phyloP scores from a whole-genome alignment of 2,329 filamentous ascomycete species.

The Purpureocillium takamizusanense region DNA sequence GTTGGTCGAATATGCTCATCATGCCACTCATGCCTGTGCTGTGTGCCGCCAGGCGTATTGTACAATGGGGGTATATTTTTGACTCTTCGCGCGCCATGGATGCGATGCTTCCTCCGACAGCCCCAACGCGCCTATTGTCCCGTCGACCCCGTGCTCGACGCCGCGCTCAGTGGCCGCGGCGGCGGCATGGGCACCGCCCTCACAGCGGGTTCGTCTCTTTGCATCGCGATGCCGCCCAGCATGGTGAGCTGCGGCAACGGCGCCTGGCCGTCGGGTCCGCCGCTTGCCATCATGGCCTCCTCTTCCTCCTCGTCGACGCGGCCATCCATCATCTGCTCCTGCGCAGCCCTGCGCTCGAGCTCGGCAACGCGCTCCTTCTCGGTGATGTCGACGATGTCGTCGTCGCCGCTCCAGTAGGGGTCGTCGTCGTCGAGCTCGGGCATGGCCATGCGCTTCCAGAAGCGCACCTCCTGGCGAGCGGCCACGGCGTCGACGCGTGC shows the following conservation, averaged over 20 bases:
- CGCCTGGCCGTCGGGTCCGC: slow-evolving; percentile 12
- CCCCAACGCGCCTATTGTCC: slow-evolving; percentile 19
- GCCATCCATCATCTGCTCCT: slow-evolving; percentile 25
- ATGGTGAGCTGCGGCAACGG: slow-evolving; percentile 13
- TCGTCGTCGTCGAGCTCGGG: slow-evolving; percentile 51
- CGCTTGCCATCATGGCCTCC: neutral
- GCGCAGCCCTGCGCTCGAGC: slow-evolving; percentile 34
- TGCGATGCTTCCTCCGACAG: no score
- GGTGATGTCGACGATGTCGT: slow-evolving; percentile 51
- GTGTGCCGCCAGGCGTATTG: no score
- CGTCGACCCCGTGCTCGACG: slow-evolving; percentile 26
- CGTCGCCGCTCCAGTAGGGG: slow-evolving; percentile 54
- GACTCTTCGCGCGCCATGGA: no score
- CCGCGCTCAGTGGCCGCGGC: slow-evolving; percentile 26
- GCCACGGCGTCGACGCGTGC: slow-evolving; percentile 42
- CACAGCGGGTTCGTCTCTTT: slow-evolving; percentile 22
- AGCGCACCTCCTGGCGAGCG: slow-evolving; percentile 48
- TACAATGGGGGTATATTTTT: no score
- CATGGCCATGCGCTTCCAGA: slow-evolving; percentile 60
- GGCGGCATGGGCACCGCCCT: slow-evolving; percentile 20
- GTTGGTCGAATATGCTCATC: no score
- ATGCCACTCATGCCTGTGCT: no score
- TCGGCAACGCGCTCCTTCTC: slow-evolving; percentile 49
- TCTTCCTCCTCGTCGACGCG: slow-evolving; percentile 25
- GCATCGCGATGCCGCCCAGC: slow-evolving; percentile 29